These are phyloP conservation scores for Epichloe sp. DNA, from an alignment of 2,329 filamentous ascomycete species.

Conservation along the genomic window DNA sequence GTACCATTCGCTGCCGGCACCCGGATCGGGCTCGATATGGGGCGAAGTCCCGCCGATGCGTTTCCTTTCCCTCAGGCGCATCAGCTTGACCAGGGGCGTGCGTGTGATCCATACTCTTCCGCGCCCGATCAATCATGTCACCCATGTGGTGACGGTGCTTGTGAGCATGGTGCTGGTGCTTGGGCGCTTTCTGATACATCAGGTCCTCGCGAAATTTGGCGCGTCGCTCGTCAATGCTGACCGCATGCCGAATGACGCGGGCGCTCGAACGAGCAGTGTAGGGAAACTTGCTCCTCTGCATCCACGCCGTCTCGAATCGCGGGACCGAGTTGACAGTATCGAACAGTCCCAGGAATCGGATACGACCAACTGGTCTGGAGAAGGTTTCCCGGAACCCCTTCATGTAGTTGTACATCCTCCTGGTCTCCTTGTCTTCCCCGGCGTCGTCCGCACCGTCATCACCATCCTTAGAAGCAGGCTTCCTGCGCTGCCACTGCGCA, in stretches of 20 bases:
- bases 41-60: constrained; percentile 13
- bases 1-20: constrained; percentile 18
- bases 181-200: constrained; percentile 37
- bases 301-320: constrained; percentile 61
- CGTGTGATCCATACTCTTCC: constrained; percentile 8
- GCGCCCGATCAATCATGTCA: constrained; percentile 9
- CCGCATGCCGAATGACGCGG: constrained; percentile 53
- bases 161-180: constrained; percentile 9
- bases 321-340: constrained; percentile 75
- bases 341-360: constrained; percentile 66
- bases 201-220: constrained; percentile 62
- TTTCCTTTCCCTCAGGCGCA: background rate
- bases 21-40: constrained; percentile 30
- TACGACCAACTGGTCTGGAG: constrained; percentile 58
- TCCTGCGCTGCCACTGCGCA: constrained; percentile 56
- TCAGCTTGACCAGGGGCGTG: background rate
- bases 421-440: constrained; percentile 17
- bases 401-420: constrained; percentile 61
- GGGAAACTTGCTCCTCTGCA: constrained; percentile 67
- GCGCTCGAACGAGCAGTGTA: constrained; percentile 47
- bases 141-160: constrained; percentile 12
- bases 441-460: constrained; percentile 23
- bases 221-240: constrained; percentile 56
- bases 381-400: constrained; percentile 73
- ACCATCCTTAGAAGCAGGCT: constrained; percentile 27